Percentiles rank a stretch among this genome's conserved stretches.
Evolutionary conservation across 768 basidiomycete species (phyloP).

Genomic region (Mycena amicta): DNA sequence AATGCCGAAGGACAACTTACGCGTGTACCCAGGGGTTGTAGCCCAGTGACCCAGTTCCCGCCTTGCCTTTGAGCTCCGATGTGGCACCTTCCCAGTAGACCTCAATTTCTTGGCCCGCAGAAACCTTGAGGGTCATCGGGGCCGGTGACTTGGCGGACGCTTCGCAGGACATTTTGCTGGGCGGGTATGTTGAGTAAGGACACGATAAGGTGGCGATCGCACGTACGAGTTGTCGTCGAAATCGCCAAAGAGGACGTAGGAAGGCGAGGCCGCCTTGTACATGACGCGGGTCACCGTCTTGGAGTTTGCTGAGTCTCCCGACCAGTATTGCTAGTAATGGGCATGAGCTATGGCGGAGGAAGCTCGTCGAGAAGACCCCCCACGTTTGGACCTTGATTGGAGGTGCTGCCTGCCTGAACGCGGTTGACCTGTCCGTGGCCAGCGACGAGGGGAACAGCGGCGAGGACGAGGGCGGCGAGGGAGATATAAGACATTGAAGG

Average conservation of each 20-base stretch:
- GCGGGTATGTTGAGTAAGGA: neutral
- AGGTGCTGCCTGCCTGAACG: slow-evolving; percentile 14
- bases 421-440: slow-evolving; percentile 26
- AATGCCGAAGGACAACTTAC: slow-evolving; percentile 10
- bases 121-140: slow-evolving; percentile 19
- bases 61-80: slow-evolving; percentile 20
- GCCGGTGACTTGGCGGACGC: slow-evolving; percentile 18
- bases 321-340: slow-evolving; percentile 18
- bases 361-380: neutral
- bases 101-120: slow-evolving; percentile 19
- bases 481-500: slow-evolving; percentile 15
- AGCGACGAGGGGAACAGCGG: slow-evolving; percentile 11
- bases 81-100: slow-evolving; percentile 28
- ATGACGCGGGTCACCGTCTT: slow-evolving; percentile 25
- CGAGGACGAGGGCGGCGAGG: slow-evolving; percentile 6
- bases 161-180: slow-evolving; percentile 28
- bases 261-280: slow-evolving; percentile 24
- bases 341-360: neutral
- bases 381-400: slow-evolving; percentile 25
- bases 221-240: slow-evolving; percentile 26
- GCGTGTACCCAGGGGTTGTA: slow-evolving; percentile 30
- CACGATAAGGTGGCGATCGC: neutral
- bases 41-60: slow-evolving; percentile 22
- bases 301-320: slow-evolving; percentile 20
- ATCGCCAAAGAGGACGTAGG: slow-evolving; percentile 18